Base-by-base conservation (phyloP, 2,329 filamentous ascomycete species). In the Ceratocystis cacaofunesta region DNA sequence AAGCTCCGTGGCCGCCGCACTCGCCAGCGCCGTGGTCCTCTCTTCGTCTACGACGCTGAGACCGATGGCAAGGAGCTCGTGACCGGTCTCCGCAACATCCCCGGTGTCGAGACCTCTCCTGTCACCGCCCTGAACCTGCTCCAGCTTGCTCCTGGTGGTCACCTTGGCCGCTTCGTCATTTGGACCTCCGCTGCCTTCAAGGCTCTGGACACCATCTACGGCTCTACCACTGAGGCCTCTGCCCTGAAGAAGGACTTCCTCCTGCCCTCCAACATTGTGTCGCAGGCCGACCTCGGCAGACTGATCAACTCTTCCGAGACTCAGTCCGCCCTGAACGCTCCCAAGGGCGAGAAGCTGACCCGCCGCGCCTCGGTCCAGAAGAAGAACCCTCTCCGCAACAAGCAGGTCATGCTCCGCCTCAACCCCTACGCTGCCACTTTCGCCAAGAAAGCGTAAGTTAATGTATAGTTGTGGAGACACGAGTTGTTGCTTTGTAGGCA, bases 371-470 rank as follows among this genome's bases (percentile, higher is more conserved):
- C 84, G 75, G 90, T 96, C 72, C 92, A 96, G 86, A 99, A 99
- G 91, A 97, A 97, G 92, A 99, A 99, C 86, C 94, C 94, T 75
- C 91, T 99, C 72, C 84, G 83, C 81, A 99, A 99, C 89, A 95
- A 91, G 86, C 94, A 97, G 85, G 88, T 99, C 72, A 85, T 96
- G 80, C 89, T 99, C 76, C 89, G 94, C 75, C 89, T 99, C 78
- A 99, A 99, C 88, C 94, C 94, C 70, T 99, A 99, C 81, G 92
- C 94, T 72, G 83, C 87, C 73, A 86, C 89, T 69, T 99, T 95
- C 81, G 82, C 86, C 73, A 90, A 95, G 84, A 85, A 68, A 55
- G 67, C 62, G 58, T 68, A 66, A 68, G 48, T 68, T 55, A 36
- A 41, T 62, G 32, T 66, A 25, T 55, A 64, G 63, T 41, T 41